Evolutionary conservation across 2,329 filamentous ascomycete species (phyloP).

Genomic region (Alternaria sp.): DNA sequence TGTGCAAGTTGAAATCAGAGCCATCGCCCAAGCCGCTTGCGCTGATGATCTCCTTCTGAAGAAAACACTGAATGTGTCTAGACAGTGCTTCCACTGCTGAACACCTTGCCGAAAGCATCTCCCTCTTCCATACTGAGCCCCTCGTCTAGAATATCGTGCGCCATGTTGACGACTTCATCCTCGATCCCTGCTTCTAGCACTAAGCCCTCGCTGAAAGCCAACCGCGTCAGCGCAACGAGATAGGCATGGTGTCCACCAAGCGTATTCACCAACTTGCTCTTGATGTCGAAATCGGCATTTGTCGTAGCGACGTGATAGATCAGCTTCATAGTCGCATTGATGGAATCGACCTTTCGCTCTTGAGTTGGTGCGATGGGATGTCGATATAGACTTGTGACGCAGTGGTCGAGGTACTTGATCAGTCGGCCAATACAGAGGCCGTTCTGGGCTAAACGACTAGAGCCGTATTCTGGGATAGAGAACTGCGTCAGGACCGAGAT

Average conservation of each 20-base stretch:
- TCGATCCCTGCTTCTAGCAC: conserved; percentile 79
- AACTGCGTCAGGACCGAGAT: conserved; percentile 62
- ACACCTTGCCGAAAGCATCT: conserved; percentile 61
- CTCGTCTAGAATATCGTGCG: conserved; percentile 80
- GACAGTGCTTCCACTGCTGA: conserved; percentile 36
- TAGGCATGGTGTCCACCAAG: conserved; percentile 82
- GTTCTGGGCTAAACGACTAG: conserved; percentile 70
- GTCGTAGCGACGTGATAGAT: conserved; percentile 64
- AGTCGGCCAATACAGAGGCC: conserved; percentile 74
- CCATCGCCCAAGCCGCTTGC: conserved; percentile 94
- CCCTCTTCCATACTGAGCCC: conserved; percentile 81
- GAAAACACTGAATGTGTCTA: conserved; percentile 73
- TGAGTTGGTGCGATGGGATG: conserved; percentile 43
- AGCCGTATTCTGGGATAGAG: conserved; percentile 65
- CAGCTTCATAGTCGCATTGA: conserved; percentile 67
- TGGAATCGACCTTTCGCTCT: conserved; percentile 53
- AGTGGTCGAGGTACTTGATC: conserved; percentile 76
- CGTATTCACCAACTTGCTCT: conserved; percentile 72
- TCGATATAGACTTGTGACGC: conserved; percentile 66
- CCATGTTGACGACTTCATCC: conserved; percentile 78
- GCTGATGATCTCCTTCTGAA: conserved; percentile 97
- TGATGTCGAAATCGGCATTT: conserved; percentile 71
- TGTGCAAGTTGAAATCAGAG: conserved; percentile 92
- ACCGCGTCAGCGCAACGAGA: conserved; percentile 76
- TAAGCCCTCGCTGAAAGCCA: conserved; percentile 84